Evolutionary conservation across 257 asterid species (phyloP).

Genomic region (Voacanga thouarsii): DNA sequence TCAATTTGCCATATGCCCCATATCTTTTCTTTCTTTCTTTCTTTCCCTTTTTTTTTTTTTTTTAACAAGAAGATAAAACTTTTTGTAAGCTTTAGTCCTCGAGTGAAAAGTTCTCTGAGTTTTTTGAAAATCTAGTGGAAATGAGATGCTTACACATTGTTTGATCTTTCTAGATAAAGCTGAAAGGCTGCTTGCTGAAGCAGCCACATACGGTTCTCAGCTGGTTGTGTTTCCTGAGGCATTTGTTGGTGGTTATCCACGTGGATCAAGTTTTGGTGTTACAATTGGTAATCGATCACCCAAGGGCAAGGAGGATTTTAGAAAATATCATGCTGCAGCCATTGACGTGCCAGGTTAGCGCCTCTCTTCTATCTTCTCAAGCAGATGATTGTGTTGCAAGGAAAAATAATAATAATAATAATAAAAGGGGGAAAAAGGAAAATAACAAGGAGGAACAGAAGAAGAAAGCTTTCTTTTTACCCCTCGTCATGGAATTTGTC

Average conservation of each 20-base stretch:
- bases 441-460: neutral
- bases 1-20: neutral
- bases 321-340: slow-evolving; percentile 84
- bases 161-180: slow-evolving; percentile 57
- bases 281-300: slow-evolving; percentile 81
- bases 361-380: neutral
- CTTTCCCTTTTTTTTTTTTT: too few species aligned
- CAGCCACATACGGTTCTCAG: slow-evolving; percentile 87
- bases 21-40: neutral
- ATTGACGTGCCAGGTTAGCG: slow-evolving; percentile 88
- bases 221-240: slow-evolving; percentile 97
- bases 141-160: neutral
- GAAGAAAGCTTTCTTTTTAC: neutral
- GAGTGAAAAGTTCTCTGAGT: neutral
- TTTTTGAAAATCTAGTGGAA: neutral
- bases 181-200: slow-evolving; percentile 91
- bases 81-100: neutral
- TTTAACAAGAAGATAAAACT: too few species aligned
- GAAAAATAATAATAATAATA: too few species aligned
- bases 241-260: slow-evolving; percentile 96
- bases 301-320: slow-evolving; percentile 91
- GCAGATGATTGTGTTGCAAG: neutral
- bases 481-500: neutral
- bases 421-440: neutral
- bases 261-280: slow-evolving; percentile 87